phyloP scores from a whole-genome alignment of 768 basidiomycete genomes.

The Calocybe cyanea region DNA sequence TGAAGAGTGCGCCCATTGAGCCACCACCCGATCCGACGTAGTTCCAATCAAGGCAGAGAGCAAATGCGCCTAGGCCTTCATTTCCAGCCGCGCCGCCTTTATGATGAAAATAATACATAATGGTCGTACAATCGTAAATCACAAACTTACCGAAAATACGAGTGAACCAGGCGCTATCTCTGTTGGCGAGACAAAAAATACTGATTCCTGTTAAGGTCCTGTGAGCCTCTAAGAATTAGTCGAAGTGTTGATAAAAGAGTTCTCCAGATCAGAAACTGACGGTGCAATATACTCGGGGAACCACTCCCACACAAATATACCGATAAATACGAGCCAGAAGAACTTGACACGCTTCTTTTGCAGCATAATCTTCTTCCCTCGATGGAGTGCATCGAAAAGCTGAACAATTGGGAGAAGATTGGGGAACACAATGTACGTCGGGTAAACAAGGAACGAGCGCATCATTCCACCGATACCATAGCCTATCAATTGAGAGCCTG shows the following conservation, averaged over 20 bases:
- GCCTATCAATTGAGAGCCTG: slow-evolving; percentile 20
- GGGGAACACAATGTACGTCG: slow-evolving; percentile 42
- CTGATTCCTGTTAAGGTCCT: slow-evolving; percentile 58
- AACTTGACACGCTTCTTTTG: slow-evolving; percentile 53
- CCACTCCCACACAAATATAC: slow-evolving; percentile 55
- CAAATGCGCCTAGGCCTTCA: slow-evolving; percentile 58
- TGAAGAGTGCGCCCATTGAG: slow-evolving; percentile 42
- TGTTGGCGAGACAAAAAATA: slow-evolving; percentile 51
- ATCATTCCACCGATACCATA: slow-evolving; percentile 24
- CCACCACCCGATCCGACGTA: slow-evolving; percentile 45
- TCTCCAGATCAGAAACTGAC: slow-evolving; percentile 21
- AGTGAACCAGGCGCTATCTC: slow-evolving; percentile 32
- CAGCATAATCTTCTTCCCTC: slow-evolving; percentile 37
- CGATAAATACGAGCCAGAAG: slow-evolving; percentile 51
- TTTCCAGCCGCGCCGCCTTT: slow-evolving; percentile 54
- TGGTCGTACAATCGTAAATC: background rate
- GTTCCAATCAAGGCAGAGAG: slow-evolving; percentile 62
- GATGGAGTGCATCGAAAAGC: slow-evolving; percentile 40
- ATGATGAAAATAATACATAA: background rate
- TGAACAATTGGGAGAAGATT: slow-evolving; percentile 36
- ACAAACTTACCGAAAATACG: slow-evolving; percentile 11
- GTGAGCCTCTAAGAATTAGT: background rate
- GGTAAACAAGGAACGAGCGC: slow-evolving; percentile 45
- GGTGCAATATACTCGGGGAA: slow-evolving; percentile 49
- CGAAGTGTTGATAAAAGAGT: background rate